Evolutionary conservation across 345 rosid genomes (phyloP).

Genomic region (Salix dunnii): DNA sequence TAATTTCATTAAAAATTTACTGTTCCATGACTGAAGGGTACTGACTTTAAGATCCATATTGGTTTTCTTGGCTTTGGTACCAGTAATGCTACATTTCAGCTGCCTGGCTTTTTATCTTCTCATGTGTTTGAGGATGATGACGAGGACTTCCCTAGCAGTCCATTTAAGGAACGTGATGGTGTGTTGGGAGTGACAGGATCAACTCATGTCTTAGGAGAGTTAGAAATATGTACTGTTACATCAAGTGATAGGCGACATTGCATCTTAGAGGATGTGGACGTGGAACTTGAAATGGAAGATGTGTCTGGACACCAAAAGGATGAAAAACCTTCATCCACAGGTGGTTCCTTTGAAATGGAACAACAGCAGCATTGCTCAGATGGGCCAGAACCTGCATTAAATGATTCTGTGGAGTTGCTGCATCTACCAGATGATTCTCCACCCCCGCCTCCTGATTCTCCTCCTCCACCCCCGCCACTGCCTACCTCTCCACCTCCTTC

Average conservation of each 20-base stretch:
- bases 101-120: conserved; percentile 68
- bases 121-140: conserved; percentile 59
- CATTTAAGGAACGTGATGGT: conserved; percentile 36
- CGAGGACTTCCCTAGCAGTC: conserved; percentile 45
- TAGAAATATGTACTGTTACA: conserved; percentile 40
- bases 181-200: conserved; percentile 36
- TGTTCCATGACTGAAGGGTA: neutral
- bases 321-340: conserved; percentile 29
- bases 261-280: conserved; percentile 76
- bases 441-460: conserved; percentile 67
- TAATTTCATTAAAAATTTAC: neutral
- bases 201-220: conserved; percentile 37
- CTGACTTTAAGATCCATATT: conserved; percentile 11
- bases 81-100: conserved; percentile 88
- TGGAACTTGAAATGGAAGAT: conserved; percentile 89
- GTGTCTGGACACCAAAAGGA: conserved; percentile 65
- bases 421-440: conserved; percentile 57
- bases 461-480: conserved; percentile 70
- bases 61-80: conserved; percentile 16
- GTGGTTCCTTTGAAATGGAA: conserved; percentile 33
- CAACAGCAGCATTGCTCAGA: conserved; percentile 31
- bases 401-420: conserved; percentile 31
- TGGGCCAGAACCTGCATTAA: conserved; percentile 31
- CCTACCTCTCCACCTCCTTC: conserved; percentile 68
- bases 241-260: conserved; percentile 61